Percentiles rank a stretch among this genome's conserved stretches.
phyloP scores from a whole-genome alignment of 2,329 filamentous ascomycete genomes.

The Hymenoscyphus occultus region DNA sequence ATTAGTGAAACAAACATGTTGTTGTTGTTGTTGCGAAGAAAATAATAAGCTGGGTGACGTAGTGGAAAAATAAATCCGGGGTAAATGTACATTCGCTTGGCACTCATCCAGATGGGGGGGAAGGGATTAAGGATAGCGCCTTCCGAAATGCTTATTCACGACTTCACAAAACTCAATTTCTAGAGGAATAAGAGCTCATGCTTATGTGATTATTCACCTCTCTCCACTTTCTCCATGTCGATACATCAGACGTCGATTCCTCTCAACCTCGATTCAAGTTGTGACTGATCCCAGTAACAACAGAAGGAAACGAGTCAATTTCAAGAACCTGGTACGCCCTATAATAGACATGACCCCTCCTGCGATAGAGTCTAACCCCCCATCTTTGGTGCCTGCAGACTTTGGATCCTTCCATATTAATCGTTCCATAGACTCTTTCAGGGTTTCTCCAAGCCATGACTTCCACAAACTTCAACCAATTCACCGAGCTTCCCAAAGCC shows the following conservation, averaged over 20 bases:
- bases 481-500: conserved; percentile 45
- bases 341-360: no score
- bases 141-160: not conserved
- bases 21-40: not conserved
- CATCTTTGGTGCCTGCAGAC: no score
- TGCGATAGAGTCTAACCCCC: no score
- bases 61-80: not conserved
- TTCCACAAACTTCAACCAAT: conserved; percentile 23
- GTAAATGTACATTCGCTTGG: not conserved
- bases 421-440: not conserved
- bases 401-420: no score
- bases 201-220: no score
- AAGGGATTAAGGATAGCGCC: not conserved
- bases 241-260: no score
- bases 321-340: no score
- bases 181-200: not conserved
- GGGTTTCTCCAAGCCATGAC: conserved; percentile 10
- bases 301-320: no score
- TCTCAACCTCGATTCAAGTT: no score
- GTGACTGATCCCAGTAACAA: no score
- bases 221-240: no score
- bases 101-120: not conserved
- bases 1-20: not conserved
- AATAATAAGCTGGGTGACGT: not conserved
- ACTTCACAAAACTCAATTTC: not conserved